phyloP scores from a whole-genome alignment of 371 early-diverging fungal genomes.

The Phascolomyces articulosus region DNA sequence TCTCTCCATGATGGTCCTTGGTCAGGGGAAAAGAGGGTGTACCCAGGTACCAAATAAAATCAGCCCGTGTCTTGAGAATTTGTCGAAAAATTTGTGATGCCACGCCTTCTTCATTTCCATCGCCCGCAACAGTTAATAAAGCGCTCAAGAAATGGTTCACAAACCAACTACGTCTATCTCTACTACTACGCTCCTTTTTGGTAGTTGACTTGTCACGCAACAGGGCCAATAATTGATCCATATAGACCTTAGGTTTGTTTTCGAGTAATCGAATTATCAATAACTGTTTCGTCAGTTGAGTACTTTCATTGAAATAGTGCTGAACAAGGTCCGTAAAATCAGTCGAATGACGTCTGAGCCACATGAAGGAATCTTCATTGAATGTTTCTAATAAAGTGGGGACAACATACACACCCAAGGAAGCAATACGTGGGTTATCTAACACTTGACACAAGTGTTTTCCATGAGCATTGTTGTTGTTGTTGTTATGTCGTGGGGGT shows the following conservation, averaged over 20 bases:
- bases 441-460: not conserved
- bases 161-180: slow-evolving; percentile 25
- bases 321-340: not conserved
- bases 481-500: not conserved
- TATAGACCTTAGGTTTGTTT: slow-evolving; percentile 25
- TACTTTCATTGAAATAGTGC: not conserved
- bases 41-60: slow-evolving; percentile 44
- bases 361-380: not conserved
- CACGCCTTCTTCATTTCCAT: slow-evolving; percentile 17
- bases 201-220: slow-evolving; percentile 19
- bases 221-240: slow-evolving; percentile 23
- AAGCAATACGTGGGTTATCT: not conserved
- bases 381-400: not conserved
- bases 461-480: not conserved
- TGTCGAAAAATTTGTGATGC: slow-evolving; percentile 34
- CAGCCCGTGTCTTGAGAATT: slow-evolving; percentile 27
- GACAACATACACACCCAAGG: not conserved
- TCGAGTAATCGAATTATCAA: slow-evolving; percentile 10
- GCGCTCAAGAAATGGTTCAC: slow-evolving; percentile 32
- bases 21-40: slow-evolving; percentile 17
- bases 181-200: slow-evolving; percentile 10
- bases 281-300: not conserved
- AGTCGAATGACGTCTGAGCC: not conserved
- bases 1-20: not conserved
- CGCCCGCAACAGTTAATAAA: slow-evolving; percentile 25